Evolutionary conservation across 2,329 filamentous ascomycete genomes (phyloP), one percentile per base, ranked within the genome.

Genomic region (Venturia nashicola): DNA sequence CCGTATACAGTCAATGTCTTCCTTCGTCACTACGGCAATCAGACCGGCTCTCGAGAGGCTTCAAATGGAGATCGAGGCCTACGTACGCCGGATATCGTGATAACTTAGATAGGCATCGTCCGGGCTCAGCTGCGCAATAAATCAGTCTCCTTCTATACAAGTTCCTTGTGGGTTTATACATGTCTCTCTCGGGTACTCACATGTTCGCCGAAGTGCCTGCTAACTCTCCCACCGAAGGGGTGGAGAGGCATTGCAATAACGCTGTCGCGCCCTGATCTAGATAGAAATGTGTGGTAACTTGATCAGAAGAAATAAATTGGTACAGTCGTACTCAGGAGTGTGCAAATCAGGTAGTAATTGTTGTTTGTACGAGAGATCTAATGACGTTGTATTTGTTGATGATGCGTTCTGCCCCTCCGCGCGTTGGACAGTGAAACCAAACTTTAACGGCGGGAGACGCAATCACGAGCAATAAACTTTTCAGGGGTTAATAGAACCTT

Each of bases 1-100:
- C 76, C 89, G 91, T 65, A 99, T 83, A 18, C 88, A 87, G 73
- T 92, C 89, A 69, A 97, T 84, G 75, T 99, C 94, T 73, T 94
- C 90, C 73, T 87, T 85, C 61, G 90, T 96, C 69, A 97, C 90
- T 92, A 27, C 14, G 32, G n/a, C 32, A 62, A 36, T 60, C 59
- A 60, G 59, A 60, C 61, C 6, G 16, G 16, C 18, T 51, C 43
- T 27, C 14, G 36, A 27, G 44, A 46, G n/a, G 39, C 40, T 57
- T 6, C 3, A 18, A 18, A 32, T 3, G 40, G 40, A 27, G 3
- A 55, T 67, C 6, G 64, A 62, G 65, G 69, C 68, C 66, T 69
- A 78, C 81, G 72, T 79, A 88, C 85, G 79, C 74, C 84, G 82
- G 66, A 86, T 77, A 75, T 88, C 85, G 70, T 86, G 78, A 73